Base-by-base conservation (phyloP, 2,329 filamentous ascomycete genomes). In the Sordariomycetes sp. region DNA sequence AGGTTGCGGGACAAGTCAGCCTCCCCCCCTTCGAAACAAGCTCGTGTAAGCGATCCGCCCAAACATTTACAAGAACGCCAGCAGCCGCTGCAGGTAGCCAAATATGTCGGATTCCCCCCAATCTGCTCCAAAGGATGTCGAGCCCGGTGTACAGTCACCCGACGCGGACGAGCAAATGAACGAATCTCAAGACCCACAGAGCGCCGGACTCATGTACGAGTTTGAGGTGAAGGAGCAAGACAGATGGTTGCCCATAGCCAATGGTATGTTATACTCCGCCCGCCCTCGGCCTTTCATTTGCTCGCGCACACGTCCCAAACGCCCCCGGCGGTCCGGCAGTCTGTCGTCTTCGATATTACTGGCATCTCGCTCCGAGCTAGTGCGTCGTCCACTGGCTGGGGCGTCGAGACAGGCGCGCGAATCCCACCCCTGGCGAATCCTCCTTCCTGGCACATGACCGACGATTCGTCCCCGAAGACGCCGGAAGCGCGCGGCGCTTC, bases 181-280 rank as follows among this genome's bases (percentile, higher is more conserved):
- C 79, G 89, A 91, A 74, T 78, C 81, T 77, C 83, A 86, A 75
- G 87, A 89, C 78, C 82, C 84, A 85, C 87, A 90, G 79, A 80
- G 81, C 73, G 81, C 81, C 74, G 87, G 82, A 73, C 81, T 88
- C 75, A 85, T 79, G 75, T 90, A 90, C 72, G 93, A 97, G 79
- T 96, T 97, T 73, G 93, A 97, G 78, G 93, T 97, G 76, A 97
- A 97, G 82, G 94, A 99, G 77, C 94, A 99, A 77, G 94, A 99
- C 77, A 82, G 94, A 81, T 99, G 94, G 94, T 84, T 99, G 73
- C 94, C 94, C 73, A 99, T 99, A 83, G 94, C 94, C 78, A 99
- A 99, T 91, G 94, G 94, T 99, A 83, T 83, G 94, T 94, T 75
- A 67, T 64, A 64, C 64, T 67, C 64, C 64, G 28, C 65, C 65